Percentiles rank a stretch among this genome's conserved stretches.
Conservation (phyloP, 495 filamentous ascomycete species). For the Penicillium diatomitis region DNA sequence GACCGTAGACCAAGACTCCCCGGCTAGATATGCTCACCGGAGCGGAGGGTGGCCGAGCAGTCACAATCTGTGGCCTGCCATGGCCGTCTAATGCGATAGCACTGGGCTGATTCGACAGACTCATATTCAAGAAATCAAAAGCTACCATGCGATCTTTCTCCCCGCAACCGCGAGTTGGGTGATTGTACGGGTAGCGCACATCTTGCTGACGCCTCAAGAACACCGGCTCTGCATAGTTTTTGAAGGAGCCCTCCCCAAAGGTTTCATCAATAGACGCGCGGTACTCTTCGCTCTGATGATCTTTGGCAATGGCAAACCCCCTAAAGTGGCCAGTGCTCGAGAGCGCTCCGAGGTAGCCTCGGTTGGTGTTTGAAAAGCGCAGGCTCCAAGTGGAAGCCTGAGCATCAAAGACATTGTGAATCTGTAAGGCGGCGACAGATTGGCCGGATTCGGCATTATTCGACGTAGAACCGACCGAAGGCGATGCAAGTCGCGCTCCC, state of each 20-base stretch:
- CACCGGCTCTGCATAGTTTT: conserved; percentile 33
- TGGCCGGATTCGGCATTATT: conserved; percentile 26
- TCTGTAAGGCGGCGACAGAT: conserved; percentile 49
- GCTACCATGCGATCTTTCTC: conserved; percentile 63
- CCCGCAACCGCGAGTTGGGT: conserved; percentile 32
- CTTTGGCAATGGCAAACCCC: conserved; percentile 58
- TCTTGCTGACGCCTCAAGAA: conserved; percentile 43
- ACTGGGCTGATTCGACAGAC: conserved; percentile 50
- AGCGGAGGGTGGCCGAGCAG: conserved; percentile 49
- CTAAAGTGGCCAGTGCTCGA: conserved; percentile 73
- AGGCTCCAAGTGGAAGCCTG: conserved; percentile 62
- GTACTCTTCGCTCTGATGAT: conserved; percentile 37
- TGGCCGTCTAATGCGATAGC: conserved; percentile 60
- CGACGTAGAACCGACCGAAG: conserved; percentile 29
- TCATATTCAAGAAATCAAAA: conserved; percentile 75
- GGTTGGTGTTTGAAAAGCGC: conserved; percentile 66
- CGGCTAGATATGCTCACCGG: conserved; percentile 39
- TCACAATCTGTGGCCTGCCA: conserved; percentile 55
- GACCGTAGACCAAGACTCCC: conserved; percentile 30
- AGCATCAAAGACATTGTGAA: conserved; percentile 54
- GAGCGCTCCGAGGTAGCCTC: conserved; percentile 65
- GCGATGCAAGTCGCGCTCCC: conserved; percentile 38
- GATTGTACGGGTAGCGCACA: conserved; percentile 35
- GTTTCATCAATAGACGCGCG: conserved; percentile 33
- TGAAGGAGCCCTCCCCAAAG: conserved; percentile 33